Conservation (phyloP, 352 stramenopile species). For the Phytophthora quininea region DNA sequence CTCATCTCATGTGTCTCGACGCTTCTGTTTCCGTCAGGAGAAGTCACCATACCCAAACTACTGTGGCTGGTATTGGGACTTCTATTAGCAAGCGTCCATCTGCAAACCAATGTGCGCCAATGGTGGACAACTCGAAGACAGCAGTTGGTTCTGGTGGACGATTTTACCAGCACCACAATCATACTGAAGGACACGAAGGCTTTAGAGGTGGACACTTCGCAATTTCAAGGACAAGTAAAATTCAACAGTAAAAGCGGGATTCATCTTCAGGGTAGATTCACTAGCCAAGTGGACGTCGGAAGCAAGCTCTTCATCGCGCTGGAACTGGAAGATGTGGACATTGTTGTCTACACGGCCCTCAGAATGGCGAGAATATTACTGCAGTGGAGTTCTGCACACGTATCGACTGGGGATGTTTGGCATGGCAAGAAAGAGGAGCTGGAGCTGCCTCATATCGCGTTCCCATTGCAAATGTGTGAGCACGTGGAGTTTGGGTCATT, state of each 20-base stretch:
- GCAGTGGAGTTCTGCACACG: constrained; percentile 2
- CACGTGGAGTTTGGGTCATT: constrained; percentile 16
- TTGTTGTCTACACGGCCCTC: neutral
- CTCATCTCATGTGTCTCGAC: constrained; percentile 11
- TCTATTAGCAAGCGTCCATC: constrained; percentile 48
- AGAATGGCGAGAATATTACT: neutral
- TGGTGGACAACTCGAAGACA: constrained; percentile 3
- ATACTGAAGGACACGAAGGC: neutral
- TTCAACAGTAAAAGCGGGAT: constrained; percentile 31
- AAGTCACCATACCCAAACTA: constrained; percentile 55
- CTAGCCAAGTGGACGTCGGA: constrained; percentile 29
- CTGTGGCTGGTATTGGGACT: constrained; percentile 43
- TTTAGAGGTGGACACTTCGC: constrained; percentile 21
- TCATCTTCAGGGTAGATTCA: constrained; percentile 73
- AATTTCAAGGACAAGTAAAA: constrained; percentile 30
- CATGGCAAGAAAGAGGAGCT: neutral
- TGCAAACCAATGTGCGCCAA: constrained; percentile 14
- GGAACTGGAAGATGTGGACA: constrained; percentile 41
- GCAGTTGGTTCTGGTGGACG: constrained; percentile 21
- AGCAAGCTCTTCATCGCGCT: constrained; percentile 55
- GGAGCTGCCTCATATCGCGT: constrained; percentile 53
- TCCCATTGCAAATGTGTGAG: constrained; percentile 41
- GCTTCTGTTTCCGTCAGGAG: constrained; percentile 53
- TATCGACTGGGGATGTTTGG: neutral
- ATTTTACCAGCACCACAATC: neutral